A percentile compares a stretch with the other conserved stretches of the same genome.
Evolutionary conservation across 2,329 filamentous ascomycete species (phyloP).

Genomic region (Leptographium lundbergii): DNA sequence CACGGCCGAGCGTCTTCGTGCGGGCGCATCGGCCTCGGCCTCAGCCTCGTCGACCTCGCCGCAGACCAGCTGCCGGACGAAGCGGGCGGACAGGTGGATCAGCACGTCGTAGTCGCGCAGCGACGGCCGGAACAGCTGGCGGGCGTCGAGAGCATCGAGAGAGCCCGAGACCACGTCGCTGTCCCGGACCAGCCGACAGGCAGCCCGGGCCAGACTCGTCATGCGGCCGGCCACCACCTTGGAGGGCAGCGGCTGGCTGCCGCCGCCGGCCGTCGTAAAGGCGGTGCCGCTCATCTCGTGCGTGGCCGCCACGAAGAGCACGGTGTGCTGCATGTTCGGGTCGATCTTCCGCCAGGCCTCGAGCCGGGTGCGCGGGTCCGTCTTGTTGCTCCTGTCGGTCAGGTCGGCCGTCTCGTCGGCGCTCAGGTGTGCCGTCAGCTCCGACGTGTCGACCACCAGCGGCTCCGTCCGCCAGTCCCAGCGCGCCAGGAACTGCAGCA

Average conservation of each 20-base stretch:
- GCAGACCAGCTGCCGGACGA: slow-evolving; percentile 28
- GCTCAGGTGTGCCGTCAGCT: slow-evolving; percentile 28
- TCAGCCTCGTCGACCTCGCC: slow-evolving; percentile 19
- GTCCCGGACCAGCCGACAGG: slow-evolving; percentile 46
- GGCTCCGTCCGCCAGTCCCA: slow-evolving; percentile 91
- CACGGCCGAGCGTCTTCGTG: slow-evolving; percentile 23
- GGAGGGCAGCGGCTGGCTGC: slow-evolving; percentile 40
- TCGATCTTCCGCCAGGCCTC: slow-evolving; percentile 81
- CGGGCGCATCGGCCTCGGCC: neutral
- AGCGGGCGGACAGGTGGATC: slow-evolving; percentile 53
- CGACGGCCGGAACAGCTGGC: slow-evolving; percentile 58
- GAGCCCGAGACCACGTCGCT: slow-evolving; percentile 14
- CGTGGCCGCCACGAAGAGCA: slow-evolving; percentile 70
- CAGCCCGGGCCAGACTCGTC: slow-evolving; percentile 68
- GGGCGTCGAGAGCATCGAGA: slow-evolving; percentile 31
- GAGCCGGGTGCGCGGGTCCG: slow-evolving; percentile 44
- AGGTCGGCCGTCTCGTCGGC: slow-evolving; percentile 15
- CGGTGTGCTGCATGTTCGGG: slow-evolving; percentile 71
- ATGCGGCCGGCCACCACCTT: slow-evolving; percentile 78
- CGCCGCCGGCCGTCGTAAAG: slow-evolving; percentile 52
- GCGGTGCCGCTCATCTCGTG: slow-evolving; percentile 65
- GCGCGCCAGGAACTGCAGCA: slow-evolving; percentile 63
- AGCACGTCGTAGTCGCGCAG: slow-evolving; percentile 74
- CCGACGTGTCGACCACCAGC: slow-evolving; percentile 64
- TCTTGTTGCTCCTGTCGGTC: neutral